Percentiles rank a stretch among this genome's conserved stretches.
phyloP scores from a whole-genome alignment of 345 rosid species.

The Populus deltoides region DNA sequence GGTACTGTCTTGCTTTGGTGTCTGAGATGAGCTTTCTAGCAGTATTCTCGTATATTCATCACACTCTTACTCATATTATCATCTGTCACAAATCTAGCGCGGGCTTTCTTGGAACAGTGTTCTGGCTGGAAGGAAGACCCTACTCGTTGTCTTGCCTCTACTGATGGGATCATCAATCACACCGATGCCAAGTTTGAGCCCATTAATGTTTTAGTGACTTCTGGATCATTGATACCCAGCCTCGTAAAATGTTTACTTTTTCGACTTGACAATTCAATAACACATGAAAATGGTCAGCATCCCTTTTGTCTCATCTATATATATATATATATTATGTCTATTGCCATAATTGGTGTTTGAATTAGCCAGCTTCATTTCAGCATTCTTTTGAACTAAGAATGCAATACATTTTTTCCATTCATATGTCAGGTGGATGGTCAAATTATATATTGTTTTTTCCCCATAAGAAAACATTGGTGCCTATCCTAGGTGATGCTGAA shows the following conservation, averaged over 20 bases:
- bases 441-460: neutral
- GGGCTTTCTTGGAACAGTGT: conserved; percentile 66
- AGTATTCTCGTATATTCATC: neutral
- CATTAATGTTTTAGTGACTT: conserved; percentile 78
- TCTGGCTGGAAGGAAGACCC: conserved; percentile 44
- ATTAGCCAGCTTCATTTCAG: neutral
- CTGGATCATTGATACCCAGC: conserved; percentile 88
- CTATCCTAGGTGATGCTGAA: neutral
- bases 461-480: neutral
- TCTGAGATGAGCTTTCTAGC: neutral
- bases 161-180: conserved; percentile 17
- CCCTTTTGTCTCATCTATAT: neutral
- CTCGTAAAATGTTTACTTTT: conserved; percentile 81
- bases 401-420: neutral
- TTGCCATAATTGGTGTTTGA: neutral
- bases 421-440: neutral
- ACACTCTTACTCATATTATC: conserved; percentile 13
- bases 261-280: conserved; percentile 54
- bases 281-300: conserved; percentile 61
- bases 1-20: neutral
- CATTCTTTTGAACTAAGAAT: neutral
- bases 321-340: neutral
- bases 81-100: conserved; percentile 48
- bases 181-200: conserved; percentile 26
- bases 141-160: conserved; percentile 7